A percentile compares a stretch with the other conserved stretches of the same genome.
Evolutionary conservation across 1,284 basidiomycete genomes (phyloP).

Genomic region (Ganoderma resinaceum): DNA sequence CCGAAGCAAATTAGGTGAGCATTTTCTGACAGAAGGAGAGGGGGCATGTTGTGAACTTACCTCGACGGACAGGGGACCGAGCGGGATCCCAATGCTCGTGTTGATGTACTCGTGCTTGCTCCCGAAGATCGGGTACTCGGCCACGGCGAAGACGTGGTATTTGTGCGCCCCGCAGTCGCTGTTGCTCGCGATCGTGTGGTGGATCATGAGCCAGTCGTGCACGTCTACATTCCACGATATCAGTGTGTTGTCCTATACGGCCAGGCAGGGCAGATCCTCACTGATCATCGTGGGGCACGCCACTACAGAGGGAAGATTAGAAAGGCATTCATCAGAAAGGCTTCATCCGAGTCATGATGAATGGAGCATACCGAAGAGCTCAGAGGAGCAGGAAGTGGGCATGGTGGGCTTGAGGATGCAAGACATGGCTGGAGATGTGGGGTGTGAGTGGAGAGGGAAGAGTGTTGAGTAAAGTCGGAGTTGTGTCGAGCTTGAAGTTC

Average conservation of each 20-base stretch:
- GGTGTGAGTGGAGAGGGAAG: background rate
- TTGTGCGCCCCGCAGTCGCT: background rate
- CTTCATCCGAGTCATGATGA: background rate
- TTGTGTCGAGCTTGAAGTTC: background rate
- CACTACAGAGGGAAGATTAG: background rate
- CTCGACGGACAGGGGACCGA: background rate
- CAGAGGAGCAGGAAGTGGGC: background rate
- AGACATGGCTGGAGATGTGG: background rate
- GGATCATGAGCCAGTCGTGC: background rate
- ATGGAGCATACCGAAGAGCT: background rate
- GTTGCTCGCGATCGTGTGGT: background rate
- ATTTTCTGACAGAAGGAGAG: no score
- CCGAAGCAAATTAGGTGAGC: no score
- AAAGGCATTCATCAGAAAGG: background rate
- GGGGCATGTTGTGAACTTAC: background rate
- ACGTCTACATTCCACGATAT: background rate
- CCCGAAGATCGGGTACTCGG: background rate
- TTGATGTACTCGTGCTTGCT: background rate
- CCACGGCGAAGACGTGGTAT: constrained; percentile 1
- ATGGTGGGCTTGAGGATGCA: constrained; percentile 2
- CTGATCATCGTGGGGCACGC: constrained; percentile 1
- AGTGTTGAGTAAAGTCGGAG: background rate
- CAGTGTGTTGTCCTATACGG: background rate
- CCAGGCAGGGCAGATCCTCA: background rate
- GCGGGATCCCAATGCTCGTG: background rate